Base-by-base conservation (phyloP, 176 grass and related monocot genomes). In the Neostapfia colusana region DNA sequence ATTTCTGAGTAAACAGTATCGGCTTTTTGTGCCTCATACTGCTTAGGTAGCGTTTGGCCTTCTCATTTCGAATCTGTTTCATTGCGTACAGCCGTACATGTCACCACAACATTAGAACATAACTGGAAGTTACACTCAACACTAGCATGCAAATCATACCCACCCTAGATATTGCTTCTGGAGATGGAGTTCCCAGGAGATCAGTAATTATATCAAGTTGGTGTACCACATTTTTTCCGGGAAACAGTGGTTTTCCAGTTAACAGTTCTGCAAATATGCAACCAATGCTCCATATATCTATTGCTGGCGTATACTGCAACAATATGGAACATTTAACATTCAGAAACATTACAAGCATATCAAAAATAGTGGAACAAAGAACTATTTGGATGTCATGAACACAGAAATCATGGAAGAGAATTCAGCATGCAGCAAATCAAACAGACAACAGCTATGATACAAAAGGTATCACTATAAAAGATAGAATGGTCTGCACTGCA, bases 211-310 rank as follows among this genome's bases (percentile, higher is more conserved):
- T 61, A 73, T 93, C 90, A 67, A 93, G 67, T 63, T 93, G 90
- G 51, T 93, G 90, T 4, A 93, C 87, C 49, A 93, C 87, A 83
- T 93, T 93, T 78, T 93, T 93, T 11, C 91, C 91, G 20, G 91
- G 91, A 25, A 93, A 93, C 8, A 93, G 75, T 53, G 91, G 85
- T 42, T 81, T 93, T 54, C 91, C 88, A 21, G 91, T 93, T 66
- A 93, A 79, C 15, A 93, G 76, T 60, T 93, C 91, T 2, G 91
- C 71, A 81, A 93, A 93, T 67, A 93, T 93, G 58, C 91, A 93
- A 3, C 91, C 91, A 37, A 95, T 95, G 57, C 92, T 91, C 92
- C 92, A 95, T 42, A 91, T 89, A 78, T 95, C 92, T 80, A 95
- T 95, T 31, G 92, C 92, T 59, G 92, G 88, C 18, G 92, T 95